Conservation (phyloP, 75 land plant species). For the Picea sitchensis region DNA sequence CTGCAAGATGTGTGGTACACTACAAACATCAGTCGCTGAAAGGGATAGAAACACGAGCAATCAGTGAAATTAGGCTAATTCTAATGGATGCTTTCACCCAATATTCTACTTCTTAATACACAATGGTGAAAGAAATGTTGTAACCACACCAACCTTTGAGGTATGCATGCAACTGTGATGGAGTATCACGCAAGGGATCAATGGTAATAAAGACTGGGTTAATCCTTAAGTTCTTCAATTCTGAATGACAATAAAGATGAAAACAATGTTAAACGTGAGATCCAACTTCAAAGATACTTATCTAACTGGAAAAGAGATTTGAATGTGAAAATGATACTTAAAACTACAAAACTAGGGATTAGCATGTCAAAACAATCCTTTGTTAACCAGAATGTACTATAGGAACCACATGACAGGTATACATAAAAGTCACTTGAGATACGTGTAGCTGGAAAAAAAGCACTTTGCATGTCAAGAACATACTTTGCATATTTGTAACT, state of each 20-base stretch:
- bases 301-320: not conserved
- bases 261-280: constrained; percentile 5
- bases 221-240: constrained; percentile 50
- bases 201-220: too few species aligned
- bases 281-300: not conserved
- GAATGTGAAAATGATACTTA: not conserved
- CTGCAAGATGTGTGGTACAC: constrained; percentile 34
- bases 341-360: not conserved
- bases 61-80: not conserved
- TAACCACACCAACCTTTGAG: constrained; percentile 53
- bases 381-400: not conserved
- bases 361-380: not conserved
- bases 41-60: not conserved
- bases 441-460: too few species aligned
- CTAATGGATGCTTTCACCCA: not conserved
- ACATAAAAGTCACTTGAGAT: too few species aligned
- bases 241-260: constrained; percentile 27
- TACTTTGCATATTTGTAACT: too few species aligned
- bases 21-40: not conserved
- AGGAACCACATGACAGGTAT: not conserved
- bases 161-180: too few species aligned
- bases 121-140: not conserved
- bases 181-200: too few species aligned
- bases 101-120: not conserved
- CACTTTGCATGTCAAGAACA: too few species aligned